Percentiles rank a stretch among this genome's conserved stretches.
phyloP scores from a whole-genome alignment of 192 early-diverging fungal genomes.

The Dispira simplex region DNA sequence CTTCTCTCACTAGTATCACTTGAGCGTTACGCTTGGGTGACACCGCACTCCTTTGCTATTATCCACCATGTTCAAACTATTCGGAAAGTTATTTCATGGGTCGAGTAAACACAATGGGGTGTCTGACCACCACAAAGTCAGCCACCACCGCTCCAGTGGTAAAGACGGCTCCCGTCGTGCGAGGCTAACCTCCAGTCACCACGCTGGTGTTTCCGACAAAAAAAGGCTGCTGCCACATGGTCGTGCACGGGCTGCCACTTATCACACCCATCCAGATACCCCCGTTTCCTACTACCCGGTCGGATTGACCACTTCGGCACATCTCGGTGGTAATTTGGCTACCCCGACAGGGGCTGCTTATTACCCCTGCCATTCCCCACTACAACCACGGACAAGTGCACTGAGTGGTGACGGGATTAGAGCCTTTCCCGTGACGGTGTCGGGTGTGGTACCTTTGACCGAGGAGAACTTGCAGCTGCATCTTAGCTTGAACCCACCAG shows the following conservation, averaged over 20 bases:
- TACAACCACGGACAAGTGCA: background rate
- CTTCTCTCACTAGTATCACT: background rate
- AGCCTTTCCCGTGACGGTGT: background rate
- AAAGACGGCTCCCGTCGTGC: no score
- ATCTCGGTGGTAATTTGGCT: background rate
- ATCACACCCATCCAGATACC: background rate
- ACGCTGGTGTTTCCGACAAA: background rate
- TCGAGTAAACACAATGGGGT: conserved; percentile 9
- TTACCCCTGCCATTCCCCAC: background rate
- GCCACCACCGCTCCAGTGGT: background rate
- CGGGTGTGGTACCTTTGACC: background rate
- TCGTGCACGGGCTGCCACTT: background rate
- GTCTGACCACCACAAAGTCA: conserved; percentile 4
- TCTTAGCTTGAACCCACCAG: conserved; percentile 15
- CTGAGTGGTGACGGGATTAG: background rate
- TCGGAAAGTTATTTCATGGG: conserved; percentile 8
- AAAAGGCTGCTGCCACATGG: background rate
- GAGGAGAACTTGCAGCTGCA: conserved; percentile 10
- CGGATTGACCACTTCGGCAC: background rate
- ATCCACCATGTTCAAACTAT: conserved; percentile 10
- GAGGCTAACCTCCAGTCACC: background rate
- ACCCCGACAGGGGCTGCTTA: background rate
- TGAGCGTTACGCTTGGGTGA: background rate
- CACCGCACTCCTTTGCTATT: background rate
- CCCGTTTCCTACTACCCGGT: background rate